phyloP scores from a whole-genome alignment of 1,284 basidiomycete genomes.

The Pseudozyma tsukubaensis region DNA sequence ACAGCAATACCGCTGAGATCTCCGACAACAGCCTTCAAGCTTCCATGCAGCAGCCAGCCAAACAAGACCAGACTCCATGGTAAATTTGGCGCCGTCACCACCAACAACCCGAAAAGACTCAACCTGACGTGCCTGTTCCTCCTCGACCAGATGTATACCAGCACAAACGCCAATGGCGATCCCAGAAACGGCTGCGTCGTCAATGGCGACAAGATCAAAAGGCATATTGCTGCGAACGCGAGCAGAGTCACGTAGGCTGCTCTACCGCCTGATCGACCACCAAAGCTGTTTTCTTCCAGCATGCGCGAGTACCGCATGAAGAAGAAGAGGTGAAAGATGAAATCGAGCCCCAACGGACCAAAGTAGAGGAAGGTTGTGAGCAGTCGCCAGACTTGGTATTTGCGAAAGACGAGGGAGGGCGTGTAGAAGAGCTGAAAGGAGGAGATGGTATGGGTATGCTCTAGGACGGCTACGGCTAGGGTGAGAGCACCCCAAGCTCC shows the following conservation, averaged over 20 bases:
- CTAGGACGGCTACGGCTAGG: conserved; percentile 50
- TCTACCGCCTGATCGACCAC: conserved; percentile 77
- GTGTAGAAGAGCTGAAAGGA: conserved; percentile 64
- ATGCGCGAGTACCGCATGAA: conserved; percentile 97
- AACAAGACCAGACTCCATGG: conserved; percentile 89
- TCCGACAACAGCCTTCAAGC: conserved; percentile 83
- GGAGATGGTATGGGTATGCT: conserved; percentile 58
- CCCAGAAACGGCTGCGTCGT: conserved; percentile 58
- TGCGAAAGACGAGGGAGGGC: conserved; percentile 53
- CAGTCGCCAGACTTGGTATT: conserved; percentile 82
- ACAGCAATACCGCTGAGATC: conserved; percentile 75
- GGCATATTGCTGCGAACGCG: conserved; percentile 79
- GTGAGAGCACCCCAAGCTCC: conserved; percentile 55
- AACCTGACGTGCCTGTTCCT: conserved; percentile 93
- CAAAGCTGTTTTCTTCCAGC: conserved; percentile 94
- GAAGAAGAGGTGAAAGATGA: conserved; percentile 97
- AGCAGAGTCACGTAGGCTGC: conserved; percentile 96
- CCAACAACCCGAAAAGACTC: conserved; percentile 91
- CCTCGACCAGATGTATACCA: conserved; percentile 96
- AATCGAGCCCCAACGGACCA: conserved; percentile 85
- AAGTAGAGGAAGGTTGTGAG: conserved; percentile 96
- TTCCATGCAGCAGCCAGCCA: conserved; percentile 87
- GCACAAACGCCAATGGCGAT: conserved; percentile 71
- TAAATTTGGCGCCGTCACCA: conserved; percentile 93
- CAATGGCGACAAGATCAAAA: conserved; percentile 69